A percentile compares a stretch with the other conserved stretches of the same genome.
phyloP scores from a whole-genome alignment of 805 yeast species.

The Myxozyma sirexii region DNA sequence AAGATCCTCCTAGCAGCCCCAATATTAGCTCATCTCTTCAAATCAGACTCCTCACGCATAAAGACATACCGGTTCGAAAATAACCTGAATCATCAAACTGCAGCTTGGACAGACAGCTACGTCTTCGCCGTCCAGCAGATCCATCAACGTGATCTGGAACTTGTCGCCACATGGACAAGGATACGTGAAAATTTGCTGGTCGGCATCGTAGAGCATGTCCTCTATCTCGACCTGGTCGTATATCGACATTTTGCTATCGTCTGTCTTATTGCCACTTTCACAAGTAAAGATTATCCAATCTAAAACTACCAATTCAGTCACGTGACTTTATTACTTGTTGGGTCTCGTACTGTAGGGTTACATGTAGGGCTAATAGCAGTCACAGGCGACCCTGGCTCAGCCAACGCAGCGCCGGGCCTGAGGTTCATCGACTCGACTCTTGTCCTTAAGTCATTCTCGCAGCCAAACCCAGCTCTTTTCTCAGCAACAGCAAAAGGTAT shows the following conservation, averaged over 20 bases:
- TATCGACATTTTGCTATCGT: conserved; percentile 43
- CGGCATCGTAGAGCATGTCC: conserved; percentile 88
- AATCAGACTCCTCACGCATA: neutral
- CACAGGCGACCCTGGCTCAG: neutral
- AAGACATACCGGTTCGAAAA: conserved; percentile 62
- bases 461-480: conserved; percentile 22
- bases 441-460: neutral
- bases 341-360: conserved; percentile 4
- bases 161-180: conserved; percentile 99
- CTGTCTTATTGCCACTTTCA: no score
- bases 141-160: conserved; percentile 79
- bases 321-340: neutral
- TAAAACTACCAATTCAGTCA: no score
- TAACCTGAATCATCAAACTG: conserved; percentile 87
- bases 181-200: conserved; percentile 79
- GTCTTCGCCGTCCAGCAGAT: conserved; percentile 85
- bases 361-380: conserved; percentile 10
- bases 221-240: conserved; percentile 97
- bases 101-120: conserved; percentile 97
- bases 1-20: conserved; percentile 18
- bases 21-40: neutral
- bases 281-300: no score
- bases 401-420: no score
- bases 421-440: neutral
- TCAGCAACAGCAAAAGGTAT: conserved; percentile 21